Conservation (phyloP, 2,329 filamentous ascomycete species). For the Verticillium nonalfalfae region DNA sequence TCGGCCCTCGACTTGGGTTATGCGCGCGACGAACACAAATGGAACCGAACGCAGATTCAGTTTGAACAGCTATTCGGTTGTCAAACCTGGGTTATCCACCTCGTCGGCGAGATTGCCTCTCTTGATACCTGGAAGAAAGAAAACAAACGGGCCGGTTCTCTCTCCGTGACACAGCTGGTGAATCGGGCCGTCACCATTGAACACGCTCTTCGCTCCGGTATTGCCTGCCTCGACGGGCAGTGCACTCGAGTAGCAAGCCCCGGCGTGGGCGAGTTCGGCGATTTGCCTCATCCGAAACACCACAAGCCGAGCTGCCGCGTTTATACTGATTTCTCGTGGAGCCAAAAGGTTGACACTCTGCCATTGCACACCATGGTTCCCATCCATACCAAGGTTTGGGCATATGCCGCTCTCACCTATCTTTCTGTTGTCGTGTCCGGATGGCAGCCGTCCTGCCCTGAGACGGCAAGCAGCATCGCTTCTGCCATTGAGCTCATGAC, state of each 20-base stretch:
- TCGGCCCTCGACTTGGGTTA: constrained; percentile 27
- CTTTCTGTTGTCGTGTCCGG: constrained; percentile 41
- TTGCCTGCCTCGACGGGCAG: constrained; percentile 11
- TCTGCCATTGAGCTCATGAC: constrained; percentile 23
- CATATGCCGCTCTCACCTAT: constrained; percentile 39
- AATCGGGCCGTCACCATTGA: constrained; percentile 12
- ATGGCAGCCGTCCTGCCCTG: constrained; percentile 40
- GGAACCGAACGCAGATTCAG: constrained; percentile 18
- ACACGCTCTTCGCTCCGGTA: constrained; percentile 10
- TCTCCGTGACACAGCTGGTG: constrained; percentile 40
- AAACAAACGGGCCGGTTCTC: constrained; percentile 30
- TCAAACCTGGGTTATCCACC: constrained; percentile 49
- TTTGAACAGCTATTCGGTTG: constrained; percentile 29
- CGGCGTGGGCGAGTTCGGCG: constrained; percentile 6
- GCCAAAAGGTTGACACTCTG: constrained; percentile 1
- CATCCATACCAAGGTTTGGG: constrained; percentile 34
- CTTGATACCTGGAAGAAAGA: constrained; percentile 51
- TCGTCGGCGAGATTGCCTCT: constrained; percentile 46
- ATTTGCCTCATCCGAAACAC: constrained; percentile 15
- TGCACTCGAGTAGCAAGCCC: constrained; percentile 10
- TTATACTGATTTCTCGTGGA: constrained; percentile 2
- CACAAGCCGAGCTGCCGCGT: constrained; percentile 2
- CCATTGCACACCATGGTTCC: constrained; percentile 2
- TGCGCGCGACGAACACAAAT: constrained; percentile 6
- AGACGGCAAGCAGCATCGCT: constrained; percentile 28